Evolutionary conservation across 148 eudicot genomes (phyloP).

Genomic region (Amaranthus palmeri): DNA sequence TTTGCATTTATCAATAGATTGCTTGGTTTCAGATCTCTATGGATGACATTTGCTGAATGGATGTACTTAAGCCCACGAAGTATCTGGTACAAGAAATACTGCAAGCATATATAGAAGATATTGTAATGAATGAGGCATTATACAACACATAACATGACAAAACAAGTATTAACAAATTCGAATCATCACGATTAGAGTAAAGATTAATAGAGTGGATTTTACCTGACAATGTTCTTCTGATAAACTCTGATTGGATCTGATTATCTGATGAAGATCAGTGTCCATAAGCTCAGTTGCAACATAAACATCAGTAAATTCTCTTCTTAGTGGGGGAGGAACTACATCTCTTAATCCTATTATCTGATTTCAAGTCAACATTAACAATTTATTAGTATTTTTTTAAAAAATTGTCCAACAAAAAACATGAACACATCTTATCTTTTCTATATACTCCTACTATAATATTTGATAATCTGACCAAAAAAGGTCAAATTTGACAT

Average conservation of each 20-base stretch:
- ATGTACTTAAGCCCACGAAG: conserved; percentile 83
- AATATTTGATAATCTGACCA: no score
- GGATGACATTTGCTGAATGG: conserved; percentile 81
- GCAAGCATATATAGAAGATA: conserved; percentile 29
- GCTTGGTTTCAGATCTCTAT: conserved; percentile 87
- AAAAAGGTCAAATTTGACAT: no score
- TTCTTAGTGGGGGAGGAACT: conserved; percentile 70
- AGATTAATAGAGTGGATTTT: neutral
- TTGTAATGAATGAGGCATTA: no score
- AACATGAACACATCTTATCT: no score
- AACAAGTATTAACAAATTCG: conserved; percentile 10
- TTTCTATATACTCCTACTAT: no score
- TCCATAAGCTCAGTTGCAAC: conserved; percentile 87
- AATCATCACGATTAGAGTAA: neutral
- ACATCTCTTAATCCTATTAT: conserved; percentile 70
- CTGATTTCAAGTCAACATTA: conserved; percentile 31
- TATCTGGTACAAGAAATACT: conserved; percentile 89
- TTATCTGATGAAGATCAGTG: conserved; percentile 96
- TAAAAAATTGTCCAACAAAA: neutral
- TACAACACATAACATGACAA: no score
- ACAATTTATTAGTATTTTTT: neutral
- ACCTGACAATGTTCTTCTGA: conserved; percentile 98
- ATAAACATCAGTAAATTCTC: conserved; percentile 87
- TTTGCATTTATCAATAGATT: conserved; percentile 72
- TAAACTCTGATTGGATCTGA: conserved; percentile 72